Evolutionary conservation across 225 moss, liverwort and hornwort genomes (phyloP), one percentile per base, ranked within the genome.

Genomic region (Physcomitrellopsis africana): DNA sequence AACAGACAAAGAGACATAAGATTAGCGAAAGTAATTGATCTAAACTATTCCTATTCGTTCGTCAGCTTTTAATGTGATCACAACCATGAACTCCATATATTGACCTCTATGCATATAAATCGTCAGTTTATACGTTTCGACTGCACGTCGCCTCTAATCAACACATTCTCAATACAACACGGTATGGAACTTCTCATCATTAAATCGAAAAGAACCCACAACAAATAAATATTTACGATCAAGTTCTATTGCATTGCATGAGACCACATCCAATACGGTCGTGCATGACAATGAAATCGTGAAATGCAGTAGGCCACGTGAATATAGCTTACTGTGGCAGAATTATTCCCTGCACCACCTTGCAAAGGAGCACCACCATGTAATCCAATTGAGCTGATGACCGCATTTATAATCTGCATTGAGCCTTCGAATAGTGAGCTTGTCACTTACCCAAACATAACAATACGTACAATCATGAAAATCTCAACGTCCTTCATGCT

Each of bases 391-490:
- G 94, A 92, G 49, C 79, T 92, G 64, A 94, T 87, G 15, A 96
- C 96, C 43, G 94, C 94, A 59, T 85, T 92, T 68, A 96, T 91
- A 19, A 96, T 96, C 96, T 96, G 96, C 73, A 69, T 48, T 11
- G 6, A 66, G 70, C 69, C 53, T 65, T 65, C 66, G 60, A 52
- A 52, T 18, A n/a, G 60, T 70, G 10, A 86, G 55, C 63, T 55
- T 9, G 13, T 57, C 57, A 32, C 44, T 42, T 6, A 17, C 27
- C 17, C 47, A 29, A 74, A 16, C 4, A 24, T 65, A 67, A 37
- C 9, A 37, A 41, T 48, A 60, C 46, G 16, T 7, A 74, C 42
- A 29, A 27, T n/a, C 49, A n/a, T 24, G 11, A 41, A 44, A 73
- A 27, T 7, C 32, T 22, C 66, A 55, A 53, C 14, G 16, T 26